Conservation (phyloP, 495 filamentous ascomycete genomes). For the Podospora comata region DNA sequence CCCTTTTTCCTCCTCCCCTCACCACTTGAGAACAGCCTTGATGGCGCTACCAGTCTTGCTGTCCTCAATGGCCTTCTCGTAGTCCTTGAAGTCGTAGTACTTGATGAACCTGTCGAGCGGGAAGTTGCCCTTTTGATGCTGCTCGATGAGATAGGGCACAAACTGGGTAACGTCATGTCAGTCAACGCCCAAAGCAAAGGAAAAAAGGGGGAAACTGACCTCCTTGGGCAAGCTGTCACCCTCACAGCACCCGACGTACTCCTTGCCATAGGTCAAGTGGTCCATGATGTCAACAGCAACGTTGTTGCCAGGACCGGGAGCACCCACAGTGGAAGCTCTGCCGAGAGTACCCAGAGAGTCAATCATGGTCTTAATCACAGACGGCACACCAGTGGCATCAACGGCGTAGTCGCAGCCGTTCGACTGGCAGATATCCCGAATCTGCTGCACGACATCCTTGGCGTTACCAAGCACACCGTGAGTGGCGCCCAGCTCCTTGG, state of each 20-base stretch:
- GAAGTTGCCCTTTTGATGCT: slow-evolving; percentile 43
- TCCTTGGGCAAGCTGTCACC: slow-evolving; percentile 28
- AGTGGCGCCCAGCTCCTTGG: slow-evolving; percentile 56
- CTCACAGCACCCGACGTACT: slow-evolving; percentile 34
- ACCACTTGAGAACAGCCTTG: slow-evolving; percentile 33
- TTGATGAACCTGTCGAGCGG: slow-evolving; percentile 39
- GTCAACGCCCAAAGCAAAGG: slow-evolving; percentile 14
- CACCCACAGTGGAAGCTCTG: slow-evolving; percentile 43
- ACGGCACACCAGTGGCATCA: not conserved
- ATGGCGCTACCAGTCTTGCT: slow-evolving; percentile 26
- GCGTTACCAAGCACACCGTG: slow-evolving; percentile 31
- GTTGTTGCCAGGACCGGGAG: slow-evolving; percentile 30
- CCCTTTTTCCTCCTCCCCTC: not conserved
- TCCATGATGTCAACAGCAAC: slow-evolving; percentile 29
- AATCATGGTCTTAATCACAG: slow-evolving; percentile 4
- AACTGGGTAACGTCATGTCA: slow-evolving; percentile 34
- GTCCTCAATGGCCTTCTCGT: slow-evolving; percentile 28
- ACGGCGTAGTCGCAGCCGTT: slow-evolving; percentile 28
- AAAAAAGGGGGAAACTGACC: slow-evolving; percentile 17
- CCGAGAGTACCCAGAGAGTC: slow-evolving; percentile 32
- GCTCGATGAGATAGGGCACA: slow-evolving; percentile 38
- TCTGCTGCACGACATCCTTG: slow-evolving; percentile 27
- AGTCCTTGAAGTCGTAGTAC: slow-evolving; percentile 32
- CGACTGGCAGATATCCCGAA: slow-evolving; percentile 28
- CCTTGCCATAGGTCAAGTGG: slow-evolving; percentile 32